phyloP scores from a whole-genome alignment of 1,284 basidiomycete species.

The Thelephora terrestris region DNA sequence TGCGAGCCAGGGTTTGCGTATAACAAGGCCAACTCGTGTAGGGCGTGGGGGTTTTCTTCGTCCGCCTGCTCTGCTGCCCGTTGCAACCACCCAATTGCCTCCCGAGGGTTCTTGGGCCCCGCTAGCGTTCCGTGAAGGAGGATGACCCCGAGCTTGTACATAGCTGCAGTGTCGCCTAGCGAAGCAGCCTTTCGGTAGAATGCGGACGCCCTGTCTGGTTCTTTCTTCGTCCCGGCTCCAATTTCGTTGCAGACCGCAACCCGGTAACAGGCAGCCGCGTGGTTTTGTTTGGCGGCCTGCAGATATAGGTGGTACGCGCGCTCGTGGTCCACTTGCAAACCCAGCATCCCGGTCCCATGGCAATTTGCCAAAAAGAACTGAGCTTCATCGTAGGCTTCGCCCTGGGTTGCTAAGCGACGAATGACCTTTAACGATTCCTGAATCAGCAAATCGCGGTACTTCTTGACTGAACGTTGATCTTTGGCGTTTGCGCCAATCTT shows the following conservation, averaged over 20 bases:
- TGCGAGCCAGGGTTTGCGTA: slow-evolving; percentile 71
- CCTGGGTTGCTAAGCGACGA: slow-evolving; percentile 85
- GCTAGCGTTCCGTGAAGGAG: slow-evolving; percentile 80
- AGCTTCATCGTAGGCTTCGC: slow-evolving; percentile 89
- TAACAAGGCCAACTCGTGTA: slow-evolving; percentile 92
- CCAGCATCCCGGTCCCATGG: slow-evolving; percentile 90
- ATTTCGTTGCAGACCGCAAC: slow-evolving; percentile 99
- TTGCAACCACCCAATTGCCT: slow-evolving; percentile 92
- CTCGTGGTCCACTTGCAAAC: slow-evolving; percentile 93
- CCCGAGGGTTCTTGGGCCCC: slow-evolving; percentile 79
- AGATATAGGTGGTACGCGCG: slow-evolving; percentile 98
- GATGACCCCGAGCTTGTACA: slow-evolving; percentile 99
- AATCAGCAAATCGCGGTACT: slow-evolving; percentile 86
- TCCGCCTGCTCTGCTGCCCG: slow-evolving; percentile 96
- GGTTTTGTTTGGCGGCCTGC: slow-evolving; percentile 96
- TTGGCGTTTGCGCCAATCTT: slow-evolving; percentile 67
- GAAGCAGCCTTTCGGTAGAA: slow-evolving; percentile 98
- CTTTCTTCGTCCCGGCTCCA: slow-evolving; percentile 93
- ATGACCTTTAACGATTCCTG: slow-evolving; percentile 88
- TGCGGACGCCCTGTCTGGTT: slow-evolving; percentile 81
- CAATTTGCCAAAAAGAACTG: slow-evolving; percentile 99
- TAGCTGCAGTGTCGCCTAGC: slow-evolving; percentile 93
- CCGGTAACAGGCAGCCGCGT: slow-evolving; percentile 90
- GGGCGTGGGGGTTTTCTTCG: slow-evolving; percentile 95
- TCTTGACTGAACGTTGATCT: slow-evolving; percentile 75